Percentiles rank a stretch among this genome's conserved stretches.
Evolutionary conservation across 2,329 filamentous ascomycete species (phyloP).

Genomic region (Stachybotrys chlorohalonatus): DNA sequence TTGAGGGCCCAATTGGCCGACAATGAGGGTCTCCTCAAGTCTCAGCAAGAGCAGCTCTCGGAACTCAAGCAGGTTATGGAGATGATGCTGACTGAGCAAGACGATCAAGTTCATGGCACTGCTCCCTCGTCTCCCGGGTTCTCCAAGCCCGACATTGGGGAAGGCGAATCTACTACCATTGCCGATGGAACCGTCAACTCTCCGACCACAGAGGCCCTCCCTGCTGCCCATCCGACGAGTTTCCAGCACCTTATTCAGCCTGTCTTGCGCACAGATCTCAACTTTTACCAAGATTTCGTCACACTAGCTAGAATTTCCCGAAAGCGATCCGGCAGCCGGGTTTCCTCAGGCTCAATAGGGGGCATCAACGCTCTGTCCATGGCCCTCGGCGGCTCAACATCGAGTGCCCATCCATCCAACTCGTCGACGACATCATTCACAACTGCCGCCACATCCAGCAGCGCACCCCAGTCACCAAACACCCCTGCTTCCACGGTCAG

Average conservation of each 20-base stretch:
- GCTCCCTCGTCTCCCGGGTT: slow-evolving; percentile 75
- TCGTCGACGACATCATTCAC: slow-evolving; percentile 52
- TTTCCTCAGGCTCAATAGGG: slow-evolving; percentile 59
- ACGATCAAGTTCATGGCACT: slow-evolving; percentile 64
- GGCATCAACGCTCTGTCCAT: slow-evolving; percentile 36
- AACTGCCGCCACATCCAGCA: slow-evolving; percentile 36
- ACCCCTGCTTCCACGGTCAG: slow-evolving; percentile 46
- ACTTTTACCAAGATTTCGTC: slow-evolving; percentile 77
- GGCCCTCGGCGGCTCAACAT: slow-evolving; percentile 35
- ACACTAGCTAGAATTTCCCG: slow-evolving; percentile 63
- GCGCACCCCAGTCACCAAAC: slow-evolving; percentile 49
- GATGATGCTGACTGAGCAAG: slow-evolving; percentile 64
- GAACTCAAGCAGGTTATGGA: slow-evolving; percentile 92
- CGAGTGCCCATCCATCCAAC: slow-evolving; percentile 43
- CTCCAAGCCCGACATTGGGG: slow-evolving; percentile 57
- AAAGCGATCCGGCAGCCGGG: slow-evolving; percentile 51
- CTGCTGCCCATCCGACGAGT: slow-evolving; percentile 54
- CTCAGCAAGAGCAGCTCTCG: slow-evolving; percentile 85
- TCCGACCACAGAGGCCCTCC: slow-evolving; percentile 31
- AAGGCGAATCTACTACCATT: slow-evolving; percentile 13
- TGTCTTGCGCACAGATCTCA: slow-evolving; percentile 72
- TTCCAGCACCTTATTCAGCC: slow-evolving; percentile 79
- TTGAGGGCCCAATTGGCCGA: slow-evolving; percentile 78
- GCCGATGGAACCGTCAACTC: slow-evolving; percentile 24
- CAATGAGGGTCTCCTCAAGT: slow-evolving; percentile 74